Conservation (phyloP, 371 early-diverging fungal genomes). For the Circinella umbellata region DNA sequence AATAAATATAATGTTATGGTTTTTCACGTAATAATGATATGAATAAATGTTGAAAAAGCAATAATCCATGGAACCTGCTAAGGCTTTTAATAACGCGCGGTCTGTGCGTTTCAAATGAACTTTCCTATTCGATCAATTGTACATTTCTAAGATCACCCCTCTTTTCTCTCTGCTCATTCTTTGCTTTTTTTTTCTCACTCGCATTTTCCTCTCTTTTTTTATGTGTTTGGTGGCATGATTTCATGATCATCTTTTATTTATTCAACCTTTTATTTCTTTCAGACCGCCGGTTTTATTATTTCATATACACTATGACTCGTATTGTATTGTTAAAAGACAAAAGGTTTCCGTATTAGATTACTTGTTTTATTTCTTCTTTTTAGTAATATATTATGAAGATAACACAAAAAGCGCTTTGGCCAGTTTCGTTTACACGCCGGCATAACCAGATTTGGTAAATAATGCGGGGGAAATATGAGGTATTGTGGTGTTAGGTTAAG, state of each 20-base stretch:
- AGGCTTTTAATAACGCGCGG: background rate
- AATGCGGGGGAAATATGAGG: background rate
- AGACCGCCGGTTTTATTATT: background rate
- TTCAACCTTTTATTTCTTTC: background rate
- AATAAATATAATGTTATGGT: no score
- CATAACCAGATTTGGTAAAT: background rate
- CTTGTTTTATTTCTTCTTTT: no score
- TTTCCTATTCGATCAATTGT: background rate
- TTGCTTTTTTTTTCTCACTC: no score
- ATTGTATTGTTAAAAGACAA: background rate
- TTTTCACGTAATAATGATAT: no score
- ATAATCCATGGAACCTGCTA: no score
- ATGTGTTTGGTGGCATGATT: background rate
- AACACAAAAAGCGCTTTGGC: no score
- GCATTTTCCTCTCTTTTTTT: background rate
- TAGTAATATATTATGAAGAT: no score
- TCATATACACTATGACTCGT: no score
- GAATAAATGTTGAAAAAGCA: no score
- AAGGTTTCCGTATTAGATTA: no score
- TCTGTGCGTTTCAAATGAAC: constrained; percentile 1
- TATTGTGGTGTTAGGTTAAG: no score
- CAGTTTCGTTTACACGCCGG: background rate
- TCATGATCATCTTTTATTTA: background rate
- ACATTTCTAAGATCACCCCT: background rate
- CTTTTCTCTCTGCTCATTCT: no score